phyloP scores from a whole-genome alignment of 2,329 filamentous ascomycete species.

The Fusarium decemcellulare region DNA sequence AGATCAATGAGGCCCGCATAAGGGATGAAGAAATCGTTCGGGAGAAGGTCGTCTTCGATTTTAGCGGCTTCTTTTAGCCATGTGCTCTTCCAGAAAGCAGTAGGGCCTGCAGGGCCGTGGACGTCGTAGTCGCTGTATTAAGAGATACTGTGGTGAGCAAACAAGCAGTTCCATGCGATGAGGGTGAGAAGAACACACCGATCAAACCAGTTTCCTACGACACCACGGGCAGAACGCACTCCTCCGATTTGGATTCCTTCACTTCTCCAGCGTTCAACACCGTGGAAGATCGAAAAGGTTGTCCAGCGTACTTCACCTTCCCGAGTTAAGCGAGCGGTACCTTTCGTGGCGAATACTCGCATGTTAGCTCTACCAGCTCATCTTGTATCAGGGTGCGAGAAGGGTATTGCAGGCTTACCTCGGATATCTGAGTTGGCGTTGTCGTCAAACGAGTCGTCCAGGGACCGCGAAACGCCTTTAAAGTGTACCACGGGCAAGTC shows the following conservation, averaged over 20 bases:
- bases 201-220: conserved; percentile 85
- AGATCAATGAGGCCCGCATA: conserved; percentile 41
- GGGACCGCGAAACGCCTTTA: conserved; percentile 70
- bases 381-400: not conserved
- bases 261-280: conserved; percentile 81
- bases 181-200: conserved; percentile 61
- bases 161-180: too few relatives aligned
- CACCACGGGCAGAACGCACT: conserved; percentile 73
- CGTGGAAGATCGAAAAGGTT: conserved; percentile 73
- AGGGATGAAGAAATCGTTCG: conserved; percentile 50
- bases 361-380: conserved; percentile 27
- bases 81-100: conserved; percentile 82
- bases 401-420: conserved; percentile 61
- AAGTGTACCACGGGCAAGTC: conserved; percentile 78
- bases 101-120: conserved; percentile 80
- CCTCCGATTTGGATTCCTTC: conserved; percentile 84
- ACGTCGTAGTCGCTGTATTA: conserved; percentile 72
- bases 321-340: conserved; percentile 74
- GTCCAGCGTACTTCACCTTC: conserved; percentile 84
- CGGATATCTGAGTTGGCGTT: conserved; percentile 77
- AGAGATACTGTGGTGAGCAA: not conserved
- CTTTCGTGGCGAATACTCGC: conserved; percentile 54
- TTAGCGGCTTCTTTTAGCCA: conserved; percentile 57
- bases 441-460: conserved; percentile 77
- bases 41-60: conserved; percentile 50